Conservation (phyloP, 495 filamentous ascomycete genomes). For the Platismatia glauca region DNA sequence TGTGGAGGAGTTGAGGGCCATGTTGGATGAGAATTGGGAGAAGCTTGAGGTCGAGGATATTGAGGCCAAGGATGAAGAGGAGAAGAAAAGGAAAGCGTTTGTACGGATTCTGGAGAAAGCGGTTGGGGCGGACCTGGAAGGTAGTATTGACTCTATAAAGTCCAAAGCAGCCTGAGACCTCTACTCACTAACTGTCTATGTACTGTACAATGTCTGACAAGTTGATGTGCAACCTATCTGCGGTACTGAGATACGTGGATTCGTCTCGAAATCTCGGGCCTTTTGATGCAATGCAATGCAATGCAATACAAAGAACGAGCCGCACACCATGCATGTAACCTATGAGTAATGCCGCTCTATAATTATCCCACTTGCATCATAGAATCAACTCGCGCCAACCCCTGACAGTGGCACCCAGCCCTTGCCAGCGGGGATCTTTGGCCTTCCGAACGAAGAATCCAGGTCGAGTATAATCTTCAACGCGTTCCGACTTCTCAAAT, state of each 20-base stretch:
- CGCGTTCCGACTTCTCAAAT: slow-evolving; percentile 83
- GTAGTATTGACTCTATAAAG: slow-evolving; percentile 19
- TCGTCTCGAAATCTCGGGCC: not conserved
- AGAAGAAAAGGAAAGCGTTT: slow-evolving; percentile 21
- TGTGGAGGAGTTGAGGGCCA: slow-evolving; percentile 22
- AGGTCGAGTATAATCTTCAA: slow-evolving; percentile 93
- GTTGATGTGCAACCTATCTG: not conserved
- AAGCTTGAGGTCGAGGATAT: slow-evolving; percentile 20
- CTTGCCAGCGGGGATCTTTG: slow-evolving; percentile 47
- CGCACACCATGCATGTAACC: slow-evolving; percentile 1
- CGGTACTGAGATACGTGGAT: not conserved
- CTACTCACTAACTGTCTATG: not conserved
- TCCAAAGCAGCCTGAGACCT: slow-evolving; percentile 6
- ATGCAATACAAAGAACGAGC: not conserved
- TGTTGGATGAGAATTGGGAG: slow-evolving; percentile 26
- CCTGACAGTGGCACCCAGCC: slow-evolving; percentile 40
- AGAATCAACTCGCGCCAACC: slow-evolving; percentile 15
- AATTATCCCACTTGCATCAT: not conserved
- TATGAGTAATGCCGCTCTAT: not conserved
- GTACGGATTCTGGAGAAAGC: slow-evolving; percentile 21
- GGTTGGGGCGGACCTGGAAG: slow-evolving; percentile 21
- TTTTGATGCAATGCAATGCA: too few species aligned
- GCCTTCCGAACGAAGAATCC: slow-evolving; percentile 77
- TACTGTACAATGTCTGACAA: not conserved
- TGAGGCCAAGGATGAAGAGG: slow-evolving; percentile 12